Evolutionary conservation across 1,139 yeast species (phyloP), one percentile per base, ranked within the genome.

Genomic region (Suhomyces bokatorum): DNA sequence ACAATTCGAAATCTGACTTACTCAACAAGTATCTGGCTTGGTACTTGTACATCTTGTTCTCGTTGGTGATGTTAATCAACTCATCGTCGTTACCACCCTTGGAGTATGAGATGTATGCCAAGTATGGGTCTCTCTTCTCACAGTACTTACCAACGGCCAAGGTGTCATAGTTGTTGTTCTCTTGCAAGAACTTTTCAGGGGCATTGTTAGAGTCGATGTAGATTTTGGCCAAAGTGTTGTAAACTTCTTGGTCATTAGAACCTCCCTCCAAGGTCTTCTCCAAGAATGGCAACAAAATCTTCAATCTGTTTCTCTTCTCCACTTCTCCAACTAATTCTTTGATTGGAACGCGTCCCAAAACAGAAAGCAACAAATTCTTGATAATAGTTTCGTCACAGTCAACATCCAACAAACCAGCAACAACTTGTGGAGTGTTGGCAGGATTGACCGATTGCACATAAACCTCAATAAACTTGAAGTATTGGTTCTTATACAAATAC

Each of bases 361-460:
- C 99, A 32, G 96, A 85, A 63, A 78, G 78, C 56, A 95, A 78
- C 61, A 93, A 76, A 44, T 81, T 79, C 71, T 89, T 87, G 64
- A 95, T 89, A 55, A 90, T 86, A 45, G 73, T 70, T 67, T 95
- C 99, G 56, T 93, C 99, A 70, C 98, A 90, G 67, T 93, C 99
- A 57, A 93, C 98, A 66, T 93, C 99, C 57, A 93, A 75, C 61
- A 93, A 78, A 37, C 96, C 99, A 50, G 97, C 99, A 63, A 93
- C 79, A 51, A 95, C 99, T 69, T 91, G 96, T 15, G 99, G 96
- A 24, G 99, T 89, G 63, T 88, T 87, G 4, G 93, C 75, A 40
- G 99, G 97, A 68, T 93, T 95, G 42, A 93, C 98, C 62, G 90
- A 95, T 73, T 93, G 98, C 45, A 95, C 99, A 60, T 93, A 93